Conservation (phyloP, 768 basidiomycete genomes). For the Sistotremastrum suecicum region DNA sequence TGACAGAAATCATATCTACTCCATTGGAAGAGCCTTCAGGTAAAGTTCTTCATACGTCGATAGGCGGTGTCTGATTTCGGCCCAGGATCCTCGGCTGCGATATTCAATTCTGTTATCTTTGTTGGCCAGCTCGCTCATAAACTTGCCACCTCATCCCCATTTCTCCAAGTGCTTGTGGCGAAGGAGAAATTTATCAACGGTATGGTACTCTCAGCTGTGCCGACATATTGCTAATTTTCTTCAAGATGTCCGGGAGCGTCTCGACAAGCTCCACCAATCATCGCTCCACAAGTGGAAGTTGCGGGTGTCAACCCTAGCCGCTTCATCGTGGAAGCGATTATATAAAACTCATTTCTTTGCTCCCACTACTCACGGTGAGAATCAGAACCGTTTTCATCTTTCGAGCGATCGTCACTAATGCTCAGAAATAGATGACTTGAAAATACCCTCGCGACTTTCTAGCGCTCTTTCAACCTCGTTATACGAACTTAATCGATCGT, state of each 20-base stretch:
- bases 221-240: conserved; percentile 30
- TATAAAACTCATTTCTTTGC: too few relatives aligned
- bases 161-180: conserved; percentile 2
- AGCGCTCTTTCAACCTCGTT: too few relatives aligned
- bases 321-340: too few relatives aligned
- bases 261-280: conserved; percentile 1
- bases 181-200: conserved; percentile 34
- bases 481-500: too few relatives aligned
- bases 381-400: too few relatives aligned
- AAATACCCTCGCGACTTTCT: too few relatives aligned
- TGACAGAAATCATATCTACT: neutral
- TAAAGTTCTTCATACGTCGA: conserved; percentile 10
- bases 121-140: conserved; percentile 7
- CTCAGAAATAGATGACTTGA: too few relatives aligned
- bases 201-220: conserved; percentile 27
- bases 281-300: neutral
- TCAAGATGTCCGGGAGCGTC: conserved; percentile 2
- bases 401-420: too few relatives aligned
- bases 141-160: conserved; percentile 7
- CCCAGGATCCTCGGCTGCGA: conserved; percentile 3
- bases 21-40: conserved; percentile 18
- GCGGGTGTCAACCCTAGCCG: too few relatives aligned
- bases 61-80: neutral
- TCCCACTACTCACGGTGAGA: too few relatives aligned
- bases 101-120: conserved; percentile 7